phyloP scores from a whole-genome alignment of 2,329 filamentous ascomycete genomes.

The Aspergillus sojae region DNA sequence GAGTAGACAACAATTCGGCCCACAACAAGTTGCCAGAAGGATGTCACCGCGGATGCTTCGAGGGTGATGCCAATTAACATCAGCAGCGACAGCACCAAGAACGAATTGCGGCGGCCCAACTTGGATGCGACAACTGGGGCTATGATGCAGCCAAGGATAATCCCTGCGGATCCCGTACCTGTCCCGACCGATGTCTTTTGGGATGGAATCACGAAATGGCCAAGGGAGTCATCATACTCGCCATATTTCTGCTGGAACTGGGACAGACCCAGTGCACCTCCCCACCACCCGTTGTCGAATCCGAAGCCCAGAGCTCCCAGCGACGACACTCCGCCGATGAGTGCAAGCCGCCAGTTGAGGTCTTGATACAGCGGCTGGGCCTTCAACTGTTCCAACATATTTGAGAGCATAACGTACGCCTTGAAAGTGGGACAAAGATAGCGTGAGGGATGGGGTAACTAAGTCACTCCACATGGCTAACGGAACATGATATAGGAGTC shows the following conservation, averaged over 20 bases:
- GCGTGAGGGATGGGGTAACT: too few species aligned
- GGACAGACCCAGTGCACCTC: neutral
- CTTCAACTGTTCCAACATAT: neutral
- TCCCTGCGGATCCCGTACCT: neutral
- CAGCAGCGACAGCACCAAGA: neutral
- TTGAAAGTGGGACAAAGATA: too few species aligned
- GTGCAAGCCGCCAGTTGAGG: neutral
- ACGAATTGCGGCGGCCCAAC: neutral
- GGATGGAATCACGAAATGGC: neutral
- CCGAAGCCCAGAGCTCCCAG: neutral
- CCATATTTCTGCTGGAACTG: neutral
- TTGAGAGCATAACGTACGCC: neutral
- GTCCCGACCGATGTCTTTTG: neutral
- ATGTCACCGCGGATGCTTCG: neutral
- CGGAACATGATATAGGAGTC: neutral
- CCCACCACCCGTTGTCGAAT: neutral
- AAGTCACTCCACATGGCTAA: too few species aligned
- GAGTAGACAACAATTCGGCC: neutral
- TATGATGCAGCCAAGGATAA: neutral
- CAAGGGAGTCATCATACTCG: neutral
- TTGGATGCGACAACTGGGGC: neutral
- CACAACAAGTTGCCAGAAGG: neutral
- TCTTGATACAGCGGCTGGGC: neutral
- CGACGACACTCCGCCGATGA: neutral
- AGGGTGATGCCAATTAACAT: neutral